Conservation (phyloP, 2,329 filamentous ascomycete genomes). For the Elsinoe fawcettii region DNA sequence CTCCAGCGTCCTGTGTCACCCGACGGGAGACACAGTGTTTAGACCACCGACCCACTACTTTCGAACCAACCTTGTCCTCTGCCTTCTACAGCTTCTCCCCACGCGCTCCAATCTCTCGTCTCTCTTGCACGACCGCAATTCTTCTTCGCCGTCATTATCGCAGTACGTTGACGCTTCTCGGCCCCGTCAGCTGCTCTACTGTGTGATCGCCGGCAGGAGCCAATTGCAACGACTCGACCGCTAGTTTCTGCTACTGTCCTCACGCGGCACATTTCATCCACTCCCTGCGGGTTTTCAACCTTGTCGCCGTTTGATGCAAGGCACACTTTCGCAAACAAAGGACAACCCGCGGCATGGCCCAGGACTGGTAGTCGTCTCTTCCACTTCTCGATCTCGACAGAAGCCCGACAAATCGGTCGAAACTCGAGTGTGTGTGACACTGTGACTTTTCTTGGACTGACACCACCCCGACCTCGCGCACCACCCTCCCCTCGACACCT, state of each 20-base stretch:
- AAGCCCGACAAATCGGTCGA: conserved; percentile 13
- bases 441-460: conserved; percentile 7
- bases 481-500: not conserved
- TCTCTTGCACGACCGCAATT: not conserved
- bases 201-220: conserved; percentile 7
- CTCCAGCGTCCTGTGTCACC: conserved; percentile 4
- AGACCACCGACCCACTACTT: conserved; percentile 10
- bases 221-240: conserved; percentile 12
- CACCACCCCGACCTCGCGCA: conserved; percentile 11
- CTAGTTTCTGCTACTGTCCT: conserved; percentile 7
- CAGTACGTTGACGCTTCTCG: not conserved
- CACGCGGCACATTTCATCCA: conserved; percentile 7
- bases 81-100: not conserved
- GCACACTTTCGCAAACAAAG: conserved; percentile 18
- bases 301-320: conserved; percentile 19
- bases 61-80: not conserved
- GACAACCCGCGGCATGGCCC: conserved; percentile 17
- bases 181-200: not conserved
- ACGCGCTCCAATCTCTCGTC: not conserved
- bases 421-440: conserved; percentile 1
- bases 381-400: conserved; percentile 14
- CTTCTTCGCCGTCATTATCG: not conserved
- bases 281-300: not conserved
- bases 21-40: conserved; percentile 6
- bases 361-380: conserved; percentile 16